phyloP scores from a whole-genome alignment of 73 alveolate species.

The Halteria grandinella region DNA sequence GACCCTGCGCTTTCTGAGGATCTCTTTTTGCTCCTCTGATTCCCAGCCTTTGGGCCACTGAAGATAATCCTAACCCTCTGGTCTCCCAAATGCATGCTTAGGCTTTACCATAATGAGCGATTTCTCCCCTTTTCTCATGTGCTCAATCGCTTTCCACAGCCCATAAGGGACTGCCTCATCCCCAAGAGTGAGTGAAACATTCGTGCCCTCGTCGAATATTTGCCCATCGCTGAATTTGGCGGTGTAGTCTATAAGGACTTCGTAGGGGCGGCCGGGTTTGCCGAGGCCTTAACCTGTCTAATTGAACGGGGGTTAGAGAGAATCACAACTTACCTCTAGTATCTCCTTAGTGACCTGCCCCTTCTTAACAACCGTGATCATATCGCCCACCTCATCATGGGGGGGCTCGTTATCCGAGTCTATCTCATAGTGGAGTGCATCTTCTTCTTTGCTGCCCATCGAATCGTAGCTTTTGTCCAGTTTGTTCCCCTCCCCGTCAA shows the following conservation, averaged over 20 bases:
- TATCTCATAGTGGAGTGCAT: slow-evolving; percentile 57
- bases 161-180: slow-evolving; percentile 49
- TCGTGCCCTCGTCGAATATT: slow-evolving; percentile 1
- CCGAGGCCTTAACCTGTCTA: slow-evolving; percentile 64
- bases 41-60: slow-evolving; percentile 46
- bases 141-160: slow-evolving; percentile 72
- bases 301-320: not conserved
- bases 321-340: slow-evolving; percentile 29
- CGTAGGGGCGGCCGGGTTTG: slow-evolving; percentile 72
- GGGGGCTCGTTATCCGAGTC: slow-evolving; percentile 74
- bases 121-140: slow-evolving; percentile 62
- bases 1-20: slow-evolving; percentile 39
- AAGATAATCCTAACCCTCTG: slow-evolving; percentile 1
- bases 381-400: slow-evolving; percentile 62
- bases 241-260: not conserved
- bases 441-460: slow-evolving; percentile 41
- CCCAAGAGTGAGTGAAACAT: slow-evolving; percentile 39
- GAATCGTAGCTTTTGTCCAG: slow-evolving; percentile 47
- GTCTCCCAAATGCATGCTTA: slow-evolving; percentile 35
- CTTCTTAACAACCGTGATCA: slow-evolving; percentile 24
- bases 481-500: too few species aligned
- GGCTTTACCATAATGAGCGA: slow-evolving; percentile 63
- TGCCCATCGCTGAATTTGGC: slow-evolving; percentile 50
- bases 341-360: slow-evolving; percentile 57
- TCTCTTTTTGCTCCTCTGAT: slow-evolving; percentile 42